phyloP scores from a whole-genome alignment of 2,329 filamentous ascomycete genomes.

The Aureobasidium vineae region DNA sequence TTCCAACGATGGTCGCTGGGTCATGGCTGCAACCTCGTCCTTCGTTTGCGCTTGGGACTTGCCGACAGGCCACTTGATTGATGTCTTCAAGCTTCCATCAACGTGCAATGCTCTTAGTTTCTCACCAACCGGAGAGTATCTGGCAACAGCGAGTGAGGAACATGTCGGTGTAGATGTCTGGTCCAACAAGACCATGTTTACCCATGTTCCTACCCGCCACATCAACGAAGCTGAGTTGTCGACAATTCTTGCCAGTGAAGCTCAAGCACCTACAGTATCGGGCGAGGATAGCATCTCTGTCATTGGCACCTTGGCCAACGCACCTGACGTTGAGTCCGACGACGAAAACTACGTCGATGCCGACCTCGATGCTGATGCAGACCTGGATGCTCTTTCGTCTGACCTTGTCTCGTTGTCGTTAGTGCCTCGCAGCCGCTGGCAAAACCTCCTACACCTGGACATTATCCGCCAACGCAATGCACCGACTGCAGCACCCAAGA shows the following conservation, averaged over 20 bases:
- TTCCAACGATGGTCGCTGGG: conserved; percentile 90
- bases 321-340: conserved; percentile 47
- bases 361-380: conserved; percentile 36
- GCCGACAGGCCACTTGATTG: conserved; percentile 91
- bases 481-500: conserved; percentile 85
- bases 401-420: conserved; percentile 86
- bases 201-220: conserved; percentile 79
- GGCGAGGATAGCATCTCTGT: conserved; percentile 76
- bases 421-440: conserved; percentile 88
- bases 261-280: conserved; percentile 61
- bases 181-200: conserved; percentile 92
- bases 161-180: conserved; percentile 89
- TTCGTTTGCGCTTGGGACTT: conserved; percentile 88
- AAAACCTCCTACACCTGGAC: conserved; percentile 89
- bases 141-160: conserved; percentile 83
- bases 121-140: conserved; percentile 84
- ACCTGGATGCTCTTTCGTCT: conserved; percentile 54
- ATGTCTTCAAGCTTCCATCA: conserved; percentile 76
- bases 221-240: conserved; percentile 74
- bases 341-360: conserved; percentile 57
- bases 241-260: conserved; percentile 52
- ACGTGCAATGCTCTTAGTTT: conserved; percentile 84
- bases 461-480: conserved; percentile 89
- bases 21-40: conserved; percentile 82
- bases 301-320: conserved; percentile 69